Evolutionary conservation across 2,329 filamentous ascomycete species (phyloP), one percentile per base, ranked within the genome.

Genomic region (Ophiostoma piceae): DNA sequence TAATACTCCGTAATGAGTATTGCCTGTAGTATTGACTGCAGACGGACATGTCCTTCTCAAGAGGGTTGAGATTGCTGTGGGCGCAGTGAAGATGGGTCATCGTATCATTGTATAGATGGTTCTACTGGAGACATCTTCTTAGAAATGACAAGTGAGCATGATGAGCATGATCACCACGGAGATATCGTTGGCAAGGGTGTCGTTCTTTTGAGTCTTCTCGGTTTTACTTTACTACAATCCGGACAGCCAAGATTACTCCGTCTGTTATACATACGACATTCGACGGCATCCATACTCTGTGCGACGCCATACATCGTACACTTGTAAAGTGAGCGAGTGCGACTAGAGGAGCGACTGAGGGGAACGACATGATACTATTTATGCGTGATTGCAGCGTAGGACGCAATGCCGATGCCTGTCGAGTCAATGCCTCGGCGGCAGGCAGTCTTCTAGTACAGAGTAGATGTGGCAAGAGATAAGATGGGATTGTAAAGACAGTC

Each of bases 341-440:
- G 35, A 35, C 35, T 1, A 3, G 3, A 2, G 35, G 35, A 35
- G 8, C 35, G 35, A n/a, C n/a, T n/a, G 35, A 35, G 5, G 8
- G 5, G 8, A 5, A 35, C 4, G 35, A 35, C 35, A 35, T 35
- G 35, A 5, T 43, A 12, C 16, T 43, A 47, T 47, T 16, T 7
- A 16, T 4, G 43, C 19, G n/a, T 26, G 8, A 14, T 57, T 57
- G 51, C 51, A 57, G 51, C 22, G 22, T 57, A 57, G 51, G 51
- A 57, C 11, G 51, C 51, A 57, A 57, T 57, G n/a, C 51, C 51
- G 22, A 57, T 57, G 51, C 51, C 16, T 22, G 51, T 57, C 51
- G 9, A 57, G 22, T 9, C 51, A 26, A 57, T 57, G 51, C 51
- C 19, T 54, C 22, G 43, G 43, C 43, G 19, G 43, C 43, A 47